Conservation (phyloP, 1,284 basidiomycete genomes). For the Sphaerobolus stellatus region DNA sequence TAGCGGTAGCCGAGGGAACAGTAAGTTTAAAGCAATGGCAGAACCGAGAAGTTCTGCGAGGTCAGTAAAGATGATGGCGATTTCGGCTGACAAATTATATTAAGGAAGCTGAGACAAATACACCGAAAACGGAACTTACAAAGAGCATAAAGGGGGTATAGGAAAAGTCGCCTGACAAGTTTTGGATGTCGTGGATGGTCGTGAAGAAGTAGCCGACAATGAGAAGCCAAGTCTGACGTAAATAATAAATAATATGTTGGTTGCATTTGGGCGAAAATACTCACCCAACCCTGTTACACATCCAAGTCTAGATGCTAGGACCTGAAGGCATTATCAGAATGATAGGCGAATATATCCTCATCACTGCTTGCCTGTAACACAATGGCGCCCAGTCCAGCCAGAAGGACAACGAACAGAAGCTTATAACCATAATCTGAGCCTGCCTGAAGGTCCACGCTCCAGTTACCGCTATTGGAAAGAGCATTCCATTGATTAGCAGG, state of each 20-base stretch:
- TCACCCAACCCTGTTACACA: slow-evolving; percentile 70
- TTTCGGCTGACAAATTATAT: slow-evolving; percentile 51
- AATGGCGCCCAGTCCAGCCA: slow-evolving; percentile 82
- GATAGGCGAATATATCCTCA: slow-evolving; percentile 1
- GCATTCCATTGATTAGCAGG: not conserved
- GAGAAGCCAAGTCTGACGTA: slow-evolving; percentile 61
- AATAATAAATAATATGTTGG: not conserved
- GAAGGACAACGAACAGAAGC: slow-evolving; percentile 81
- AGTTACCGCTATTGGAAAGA: slow-evolving; percentile 56
- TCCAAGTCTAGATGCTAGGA: slow-evolving; percentile 61
- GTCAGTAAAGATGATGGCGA: slow-evolving; percentile 83
- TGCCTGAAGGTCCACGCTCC: slow-evolving; percentile 74
- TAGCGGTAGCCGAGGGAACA: slow-evolving; percentile 78
- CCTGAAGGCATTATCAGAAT: slow-evolving; percentile 33
- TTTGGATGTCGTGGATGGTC: slow-evolving; percentile 61
- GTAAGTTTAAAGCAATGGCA: slow-evolving; percentile 76
- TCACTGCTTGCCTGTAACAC: slow-evolving; percentile 60
- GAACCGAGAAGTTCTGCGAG: slow-evolving; percentile 77
- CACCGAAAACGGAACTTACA: slow-evolving; percentile 13
- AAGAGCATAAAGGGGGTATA: slow-evolving; percentile 68
- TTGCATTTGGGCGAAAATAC: slow-evolving; percentile 18
- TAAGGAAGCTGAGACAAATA: not conserved
- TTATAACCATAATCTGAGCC: slow-evolving; percentile 81
- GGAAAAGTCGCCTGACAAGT: slow-evolving; percentile 61
- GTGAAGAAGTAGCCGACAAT: slow-evolving; percentile 71